Conservation (phyloP, 257 asterid genomes). For the Haberlea rhodopensis region DNA sequence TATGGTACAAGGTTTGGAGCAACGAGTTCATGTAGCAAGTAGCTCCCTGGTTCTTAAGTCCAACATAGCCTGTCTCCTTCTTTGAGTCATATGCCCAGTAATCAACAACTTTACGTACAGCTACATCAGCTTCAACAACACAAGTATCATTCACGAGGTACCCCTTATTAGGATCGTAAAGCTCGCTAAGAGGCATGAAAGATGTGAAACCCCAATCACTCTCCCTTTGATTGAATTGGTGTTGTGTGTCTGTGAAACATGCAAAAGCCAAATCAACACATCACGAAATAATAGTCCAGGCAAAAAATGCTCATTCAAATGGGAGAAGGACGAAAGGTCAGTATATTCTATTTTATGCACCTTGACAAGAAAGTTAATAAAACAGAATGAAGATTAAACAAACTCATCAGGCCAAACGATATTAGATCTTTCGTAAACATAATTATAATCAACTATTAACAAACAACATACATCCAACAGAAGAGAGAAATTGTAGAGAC, state of each 20-base stretch:
- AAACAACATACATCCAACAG: conserved; percentile 4
- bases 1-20: conserved; percentile 82
- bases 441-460: conserved; percentile 5
- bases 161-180: conserved; percentile 64
- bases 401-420: conserved; percentile 10
- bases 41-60: conserved; percentile 94
- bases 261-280: conserved; percentile 11
- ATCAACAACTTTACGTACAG: conserved; percentile 59
- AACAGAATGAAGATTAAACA: conserved; percentile 12
- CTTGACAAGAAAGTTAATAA: conserved; percentile 17
- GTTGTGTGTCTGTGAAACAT: conserved; percentile 55
- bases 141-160: conserved; percentile 55
- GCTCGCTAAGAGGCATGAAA: conserved; percentile 68
- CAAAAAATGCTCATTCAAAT: conserved; percentile 12
- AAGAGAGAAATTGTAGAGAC: background rate
- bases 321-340: background rate
- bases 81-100: conserved; percentile 70
- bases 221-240: conserved; percentile 67
- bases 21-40: conserved; percentile 92
- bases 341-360: background rate
- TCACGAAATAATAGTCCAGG: conserved; percentile 15
- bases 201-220: conserved; percentile 79
- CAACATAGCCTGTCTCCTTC: conserved; percentile 75
- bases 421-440: background rate
- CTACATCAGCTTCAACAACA: conserved; percentile 64